Percentiles rank a stretch among this genome's conserved stretches.
Conservation (phyloP, 805 yeast genomes). For the Starmerella asiatica region DNA sequence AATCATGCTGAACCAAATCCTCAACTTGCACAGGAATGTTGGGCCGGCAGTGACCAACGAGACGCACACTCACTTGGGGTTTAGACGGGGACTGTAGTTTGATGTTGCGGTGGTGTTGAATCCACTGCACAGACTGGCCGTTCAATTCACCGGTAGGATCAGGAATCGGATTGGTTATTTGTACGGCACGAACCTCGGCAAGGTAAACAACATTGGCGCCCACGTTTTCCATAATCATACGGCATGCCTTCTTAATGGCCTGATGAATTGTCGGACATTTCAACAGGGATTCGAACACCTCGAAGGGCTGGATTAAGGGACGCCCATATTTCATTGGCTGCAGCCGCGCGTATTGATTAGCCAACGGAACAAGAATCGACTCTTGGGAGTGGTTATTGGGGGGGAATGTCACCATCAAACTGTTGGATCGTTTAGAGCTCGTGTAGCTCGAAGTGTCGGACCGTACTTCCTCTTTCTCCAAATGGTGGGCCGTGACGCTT, state of each 20-base stretch:
- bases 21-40: neutral
- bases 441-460: neutral
- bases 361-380: neutral
- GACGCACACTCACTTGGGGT: neutral
- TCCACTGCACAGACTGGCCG: neutral
- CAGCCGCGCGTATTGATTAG: neutral
- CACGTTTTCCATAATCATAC: slow-evolving; percentile 19
- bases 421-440: neutral
- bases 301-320: slow-evolving; percentile 20
- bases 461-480: neutral
- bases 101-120: neutral
- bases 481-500: neutral
- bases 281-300: slow-evolving; percentile 20
- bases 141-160: no score
- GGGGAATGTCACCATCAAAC: neutral
- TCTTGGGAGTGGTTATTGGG: neutral
- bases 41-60: slow-evolving; percentile 7
- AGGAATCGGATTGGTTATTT: neutral
- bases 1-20: neutral
- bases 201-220: slow-evolving; percentile 22
- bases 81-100: neutral
- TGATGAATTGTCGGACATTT: slow-evolving; percentile 17
- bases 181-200: slow-evolving; percentile 18
- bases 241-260: slow-evolving; percentile 22
- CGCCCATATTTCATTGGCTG: slow-evolving; percentile 4